Evolutionary conservation across 306 rosid species (phyloP).

Genomic region (Alnus glutinosa): DNA sequence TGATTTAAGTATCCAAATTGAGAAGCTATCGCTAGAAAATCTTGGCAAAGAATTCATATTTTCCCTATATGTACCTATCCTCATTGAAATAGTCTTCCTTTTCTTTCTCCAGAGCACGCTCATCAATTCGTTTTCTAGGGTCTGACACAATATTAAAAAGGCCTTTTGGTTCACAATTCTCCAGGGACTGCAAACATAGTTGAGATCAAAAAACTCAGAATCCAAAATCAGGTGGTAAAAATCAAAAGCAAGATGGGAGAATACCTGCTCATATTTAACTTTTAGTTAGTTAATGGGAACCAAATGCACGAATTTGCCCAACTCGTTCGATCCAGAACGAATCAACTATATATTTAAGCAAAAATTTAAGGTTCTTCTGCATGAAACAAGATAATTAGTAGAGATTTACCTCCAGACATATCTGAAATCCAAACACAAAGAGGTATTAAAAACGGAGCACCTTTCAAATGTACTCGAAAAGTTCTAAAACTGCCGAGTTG

Average conservation of each 20-base stretch:
- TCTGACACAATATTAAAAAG: constrained; percentile 45
- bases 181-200: constrained; percentile 65
- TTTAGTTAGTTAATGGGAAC: constrained; percentile 60
- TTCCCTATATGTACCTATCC: constrained; percentile 60
- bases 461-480: constrained; percentile 82
- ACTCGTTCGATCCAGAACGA: constrained; percentile 71
- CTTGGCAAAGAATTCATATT: constrained; percentile 10
- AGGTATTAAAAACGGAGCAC: constrained; percentile 40
- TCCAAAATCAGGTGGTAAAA: constrained; percentile 12
- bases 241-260: background rate
- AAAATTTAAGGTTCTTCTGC: constrained; percentile 75
- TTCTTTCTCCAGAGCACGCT: constrained; percentile 88
- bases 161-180: constrained; percentile 63
- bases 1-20: constrained; percentile 33
- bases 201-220: constrained; percentile 21
- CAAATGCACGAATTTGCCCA: constrained; percentile 71
- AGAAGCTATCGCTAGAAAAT: constrained; percentile 21
- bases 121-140: constrained; percentile 74
- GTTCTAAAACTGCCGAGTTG: constrained; percentile 86
- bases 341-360: constrained; percentile 69
- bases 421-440: constrained; percentile 21
- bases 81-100: constrained; percentile 91
- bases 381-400: constrained; percentile 24
- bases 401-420: constrained; percentile 11
- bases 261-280: constrained; percentile 94